Evolutionary conservation across 208 protist species (phyloP).

Genomic region (Entamoeba histolytica): DNA sequence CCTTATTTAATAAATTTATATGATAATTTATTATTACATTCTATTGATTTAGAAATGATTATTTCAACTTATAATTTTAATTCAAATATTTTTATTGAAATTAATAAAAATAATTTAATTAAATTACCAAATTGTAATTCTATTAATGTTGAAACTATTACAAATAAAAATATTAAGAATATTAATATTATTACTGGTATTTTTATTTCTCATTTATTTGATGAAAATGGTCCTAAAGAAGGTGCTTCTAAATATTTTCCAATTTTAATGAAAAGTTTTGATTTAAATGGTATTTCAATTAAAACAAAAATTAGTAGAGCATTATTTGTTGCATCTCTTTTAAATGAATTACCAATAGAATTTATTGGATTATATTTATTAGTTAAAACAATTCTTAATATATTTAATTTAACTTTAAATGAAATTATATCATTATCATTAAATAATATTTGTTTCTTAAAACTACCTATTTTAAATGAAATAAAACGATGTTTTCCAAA

Average conservation of each 20-base stretch:
- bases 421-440: background rate
- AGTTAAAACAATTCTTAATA: background rate
- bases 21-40: background rate
- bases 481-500: background rate
- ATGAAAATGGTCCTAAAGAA: background rate
- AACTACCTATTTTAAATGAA: background rate
- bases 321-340: background rate
- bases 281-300: background rate
- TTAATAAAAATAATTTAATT: background rate
- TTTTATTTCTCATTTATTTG: background rate
- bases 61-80: background rate
- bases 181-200: background rate
- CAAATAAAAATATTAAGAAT: background rate
- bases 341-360: background rate
- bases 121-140: background rate
- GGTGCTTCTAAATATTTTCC: background rate
- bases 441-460: background rate
- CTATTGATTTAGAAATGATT: background rate
- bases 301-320: background rate
- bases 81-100: background rate
- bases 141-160: background rate
- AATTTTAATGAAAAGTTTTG: background rate
- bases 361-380: background rate
- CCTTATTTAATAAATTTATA: background rate
- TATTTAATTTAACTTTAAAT: background rate